Conservation (phyloP, 176 grass and related monocot genomes). For the Carex myosuroides region DNA sequence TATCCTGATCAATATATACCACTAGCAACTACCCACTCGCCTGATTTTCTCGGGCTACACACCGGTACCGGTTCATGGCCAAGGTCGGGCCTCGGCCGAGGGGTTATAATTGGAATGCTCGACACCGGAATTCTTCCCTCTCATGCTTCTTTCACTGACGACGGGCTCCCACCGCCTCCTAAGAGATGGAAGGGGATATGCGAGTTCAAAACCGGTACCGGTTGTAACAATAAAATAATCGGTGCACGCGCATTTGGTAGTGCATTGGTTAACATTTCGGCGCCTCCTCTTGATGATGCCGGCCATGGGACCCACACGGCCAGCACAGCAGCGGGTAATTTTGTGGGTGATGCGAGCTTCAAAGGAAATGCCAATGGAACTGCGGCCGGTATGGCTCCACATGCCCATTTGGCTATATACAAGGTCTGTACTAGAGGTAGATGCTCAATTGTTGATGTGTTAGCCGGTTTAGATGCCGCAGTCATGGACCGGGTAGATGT, state of each 20-base stretch:
- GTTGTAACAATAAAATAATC: constrained; percentile 82
- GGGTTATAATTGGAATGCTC: constrained; percentile 62
- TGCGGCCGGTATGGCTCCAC: constrained; percentile 76
- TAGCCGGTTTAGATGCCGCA: constrained; percentile 65
- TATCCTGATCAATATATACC: constrained; percentile 59
- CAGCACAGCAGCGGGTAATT: constrained; percentile 71
- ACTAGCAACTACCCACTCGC: constrained; percentile 67
- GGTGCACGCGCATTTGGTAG: constrained; percentile 66
- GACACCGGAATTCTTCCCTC: constrained; percentile 69
- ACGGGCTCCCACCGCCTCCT: constrained; percentile 47
- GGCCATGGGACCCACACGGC: constrained; percentile 85
- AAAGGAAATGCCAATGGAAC: constrained; percentile 75
- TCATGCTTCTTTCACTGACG: constrained; percentile 75
- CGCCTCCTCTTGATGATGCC: constrained; percentile 53
- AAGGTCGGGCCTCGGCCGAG: constrained; percentile 41
- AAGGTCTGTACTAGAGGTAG: constrained; percentile 65
- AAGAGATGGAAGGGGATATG: constrained; percentile 55
- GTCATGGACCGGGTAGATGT: constrained; percentile 67
- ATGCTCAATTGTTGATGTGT: constrained; percentile 71
- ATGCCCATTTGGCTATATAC: constrained; percentile 69
- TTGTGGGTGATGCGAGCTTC: constrained; percentile 62
- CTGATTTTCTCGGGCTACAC: constrained; percentile 69
- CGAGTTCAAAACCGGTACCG: constrained; percentile 36
- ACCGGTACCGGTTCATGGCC: constrained; percentile 53
- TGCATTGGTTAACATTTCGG: constrained; percentile 34